Conservation (phyloP, 495 filamentous ascomycete species). For the Lophiotrema nucula region DNA sequence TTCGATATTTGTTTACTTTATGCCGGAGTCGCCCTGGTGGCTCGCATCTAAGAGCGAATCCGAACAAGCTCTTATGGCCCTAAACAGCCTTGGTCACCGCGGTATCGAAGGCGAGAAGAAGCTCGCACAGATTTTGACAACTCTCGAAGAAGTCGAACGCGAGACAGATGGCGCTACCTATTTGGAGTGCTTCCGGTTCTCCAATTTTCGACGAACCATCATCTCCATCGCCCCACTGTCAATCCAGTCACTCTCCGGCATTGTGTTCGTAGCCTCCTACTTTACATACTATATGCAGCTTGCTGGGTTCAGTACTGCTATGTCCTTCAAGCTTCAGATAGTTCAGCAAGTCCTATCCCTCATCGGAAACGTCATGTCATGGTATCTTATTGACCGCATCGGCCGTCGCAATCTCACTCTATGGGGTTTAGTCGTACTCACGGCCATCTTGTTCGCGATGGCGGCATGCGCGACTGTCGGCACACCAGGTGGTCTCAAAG, state of each 20-base stretch:
- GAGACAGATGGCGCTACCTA: slow-evolving; percentile 42
- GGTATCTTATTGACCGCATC: slow-evolving; percentile 50
- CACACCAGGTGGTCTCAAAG: slow-evolving; percentile 51
- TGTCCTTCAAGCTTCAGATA: slow-evolving; percentile 39
- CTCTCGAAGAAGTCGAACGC: slow-evolving; percentile 32
- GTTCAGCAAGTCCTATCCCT: slow-evolving; percentile 39
- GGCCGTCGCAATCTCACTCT: slow-evolving; percentile 56
- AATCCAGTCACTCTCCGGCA: slow-evolving; percentile 40
- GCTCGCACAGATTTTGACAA: slow-evolving; percentile 2
- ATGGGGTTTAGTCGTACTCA: slow-evolving; percentile 47
- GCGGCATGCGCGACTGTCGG: slow-evolving; percentile 55
- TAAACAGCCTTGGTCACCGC: background rate
- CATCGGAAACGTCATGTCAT: slow-evolving; percentile 51
- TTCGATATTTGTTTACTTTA: background rate
- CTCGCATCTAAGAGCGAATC: background rate
- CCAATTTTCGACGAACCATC: slow-evolving; percentile 42
- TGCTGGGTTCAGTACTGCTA: slow-evolving; percentile 36
- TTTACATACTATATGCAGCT: slow-evolving; percentile 42
- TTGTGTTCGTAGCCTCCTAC: slow-evolving; percentile 37
- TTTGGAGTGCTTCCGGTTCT: slow-evolving; percentile 41
- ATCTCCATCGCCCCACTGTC: too few species aligned
- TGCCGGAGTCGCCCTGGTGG: slow-evolving; percentile 7
- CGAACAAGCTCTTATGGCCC: background rate
- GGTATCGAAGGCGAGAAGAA: background rate
- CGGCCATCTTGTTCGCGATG: slow-evolving; percentile 53